These are phyloP conservation scores for Pinus taeda DNA, from an alignment of 75 land plant genomes.

Conservation along the genomic window DNA sequence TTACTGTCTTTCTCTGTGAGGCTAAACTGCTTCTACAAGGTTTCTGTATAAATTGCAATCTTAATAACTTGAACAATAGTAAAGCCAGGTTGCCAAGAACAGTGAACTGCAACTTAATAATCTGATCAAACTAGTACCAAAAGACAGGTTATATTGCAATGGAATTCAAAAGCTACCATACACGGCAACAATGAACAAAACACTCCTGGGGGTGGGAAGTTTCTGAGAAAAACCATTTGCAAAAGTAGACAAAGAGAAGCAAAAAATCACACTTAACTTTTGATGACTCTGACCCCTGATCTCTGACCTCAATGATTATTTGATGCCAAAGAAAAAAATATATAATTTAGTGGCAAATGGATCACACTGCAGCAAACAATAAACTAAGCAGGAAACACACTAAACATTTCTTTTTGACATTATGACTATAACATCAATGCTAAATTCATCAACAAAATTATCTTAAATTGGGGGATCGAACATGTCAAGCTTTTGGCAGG, in stretches of 20 bases:
- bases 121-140: neutral
- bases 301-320: conserved; percentile 2
- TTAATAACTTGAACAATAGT: neutral
- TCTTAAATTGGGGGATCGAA: neutral
- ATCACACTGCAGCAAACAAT: neutral
- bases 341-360: neutral
- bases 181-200: neutral
- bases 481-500: neutral
- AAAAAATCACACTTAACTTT: neutral
- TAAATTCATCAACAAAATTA: neutral
- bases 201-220: neutral
- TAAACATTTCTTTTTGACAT: neutral
- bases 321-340: neutral
- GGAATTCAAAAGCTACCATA: neutral
- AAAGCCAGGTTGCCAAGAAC: neutral
- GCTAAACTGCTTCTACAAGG: too few relatives aligned
- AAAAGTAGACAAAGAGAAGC: neutral
- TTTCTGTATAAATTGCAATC: too few relatives aligned
- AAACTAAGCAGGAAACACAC: neutral
- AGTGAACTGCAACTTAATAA: too few relatives aligned
- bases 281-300: neutral
- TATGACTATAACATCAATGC: neutral
- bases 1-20: too few relatives aligned
- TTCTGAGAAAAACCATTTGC: neutral
- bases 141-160: neutral